phyloP scores from a whole-genome alignment of 805 yeast species.

The Vanderwaltozyma verrucispora region DNA sequence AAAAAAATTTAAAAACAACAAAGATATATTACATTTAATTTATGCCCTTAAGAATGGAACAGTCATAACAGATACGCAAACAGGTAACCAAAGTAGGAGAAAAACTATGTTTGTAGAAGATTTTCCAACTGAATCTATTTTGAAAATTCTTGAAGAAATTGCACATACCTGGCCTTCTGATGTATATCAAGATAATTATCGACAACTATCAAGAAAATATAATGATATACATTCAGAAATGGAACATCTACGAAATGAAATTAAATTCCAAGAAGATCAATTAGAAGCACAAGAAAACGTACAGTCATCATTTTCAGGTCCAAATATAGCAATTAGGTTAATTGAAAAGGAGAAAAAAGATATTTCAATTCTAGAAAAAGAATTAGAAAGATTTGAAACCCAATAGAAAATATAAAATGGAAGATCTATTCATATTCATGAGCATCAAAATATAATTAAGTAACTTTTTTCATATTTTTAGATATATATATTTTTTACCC shows the following conservation, averaged over 20 bases:
- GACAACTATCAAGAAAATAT: constrained; percentile 35
- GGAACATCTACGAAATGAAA: constrained; percentile 21
- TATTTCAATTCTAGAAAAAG: constrained; percentile 3
- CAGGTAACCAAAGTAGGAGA: constrained; percentile 11
- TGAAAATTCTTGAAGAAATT: constrained; percentile 26
- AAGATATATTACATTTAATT: constrained; percentile 29
- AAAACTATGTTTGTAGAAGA: constrained; percentile 32
- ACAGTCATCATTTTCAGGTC: constrained; percentile 7
- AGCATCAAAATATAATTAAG: too few relatives aligned
- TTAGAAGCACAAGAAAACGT: constrained; percentile 13
- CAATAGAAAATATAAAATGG: too few relatives aligned
- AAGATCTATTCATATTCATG: too few relatives aligned
- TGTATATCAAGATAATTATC: constrained; percentile 34
- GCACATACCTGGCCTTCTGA: constrained; percentile 28
- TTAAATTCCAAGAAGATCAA: constrained; percentile 19
- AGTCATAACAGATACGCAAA: constrained; percentile 25
- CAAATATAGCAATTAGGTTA: constrained; percentile 28
- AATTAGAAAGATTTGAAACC: background rate
- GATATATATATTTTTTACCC: too few relatives aligned
- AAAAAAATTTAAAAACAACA: constrained; percentile 25
- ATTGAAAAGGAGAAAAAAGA: constrained; percentile 10
- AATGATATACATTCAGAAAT: constrained; percentile 31
- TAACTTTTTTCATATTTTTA: too few relatives aligned
- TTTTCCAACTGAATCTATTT: constrained; percentile 22
- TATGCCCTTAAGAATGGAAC: constrained; percentile 34